These are phyloP conservation scores for Chenopodium formosanum DNA, from an alignment of 148 eudicot genomes.

Conservation along the genomic window DNA sequence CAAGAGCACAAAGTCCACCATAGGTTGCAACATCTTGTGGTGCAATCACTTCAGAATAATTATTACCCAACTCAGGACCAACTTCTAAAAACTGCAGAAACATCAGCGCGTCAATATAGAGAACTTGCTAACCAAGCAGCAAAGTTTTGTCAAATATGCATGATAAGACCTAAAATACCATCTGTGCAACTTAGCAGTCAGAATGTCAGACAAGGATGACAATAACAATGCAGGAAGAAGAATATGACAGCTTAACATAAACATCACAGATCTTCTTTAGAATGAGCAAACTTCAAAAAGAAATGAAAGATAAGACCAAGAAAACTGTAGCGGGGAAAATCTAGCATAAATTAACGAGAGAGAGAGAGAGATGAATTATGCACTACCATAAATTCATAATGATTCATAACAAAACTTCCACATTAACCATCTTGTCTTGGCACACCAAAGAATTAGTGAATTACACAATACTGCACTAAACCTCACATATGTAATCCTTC, in stretches of 20 bases:
- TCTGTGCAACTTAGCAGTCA: background rate
- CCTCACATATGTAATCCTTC: background rate
- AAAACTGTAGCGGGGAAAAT: background rate
- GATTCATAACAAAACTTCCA: background rate
- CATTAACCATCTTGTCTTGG: background rate
- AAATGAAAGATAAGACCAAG: background rate
- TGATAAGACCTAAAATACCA: background rate
- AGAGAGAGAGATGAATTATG: background rate
- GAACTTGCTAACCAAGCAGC: background rate
- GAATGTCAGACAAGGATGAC: background rate
- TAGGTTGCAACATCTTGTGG: conserved; percentile 96
- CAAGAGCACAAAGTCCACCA: conserved; percentile 98
- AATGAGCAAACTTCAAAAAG: background rate
- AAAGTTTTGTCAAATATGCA: background rate
- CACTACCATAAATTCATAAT: background rate
- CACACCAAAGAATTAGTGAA: background rate
- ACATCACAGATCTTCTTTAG: background rate
- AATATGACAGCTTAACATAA: background rate
- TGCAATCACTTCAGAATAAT: conserved; percentile 85
- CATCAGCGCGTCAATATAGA: conserved; percentile 15
- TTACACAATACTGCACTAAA: background rate
- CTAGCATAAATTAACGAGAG: background rate
- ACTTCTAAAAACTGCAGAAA: conserved; percentile 79
- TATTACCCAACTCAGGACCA: conserved; percentile 77
- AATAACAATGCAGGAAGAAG: background rate